Conservation (phyloP, 2,329 filamentous ascomycete genomes). For the Penicillium palitans region DNA sequence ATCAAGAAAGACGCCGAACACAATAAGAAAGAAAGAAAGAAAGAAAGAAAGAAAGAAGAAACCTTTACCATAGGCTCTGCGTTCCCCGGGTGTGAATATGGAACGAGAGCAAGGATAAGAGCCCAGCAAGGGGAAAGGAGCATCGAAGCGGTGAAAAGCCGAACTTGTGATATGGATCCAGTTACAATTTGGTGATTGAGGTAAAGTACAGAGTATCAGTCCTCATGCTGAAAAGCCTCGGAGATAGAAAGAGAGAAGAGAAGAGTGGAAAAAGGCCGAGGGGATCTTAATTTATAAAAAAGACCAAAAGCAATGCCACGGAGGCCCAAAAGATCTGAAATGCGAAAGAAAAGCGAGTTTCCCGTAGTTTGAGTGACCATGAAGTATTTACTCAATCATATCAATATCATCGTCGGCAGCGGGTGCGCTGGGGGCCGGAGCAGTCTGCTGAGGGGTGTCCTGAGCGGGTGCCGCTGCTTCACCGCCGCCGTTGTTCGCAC, state of each 20-base stretch:
- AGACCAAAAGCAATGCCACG: background rate
- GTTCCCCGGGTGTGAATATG: background rate
- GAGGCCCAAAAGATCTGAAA: background rate
- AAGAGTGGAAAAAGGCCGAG: background rate
- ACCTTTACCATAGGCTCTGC: background rate
- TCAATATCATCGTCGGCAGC: conserved; percentile 60
- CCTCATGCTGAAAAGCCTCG: background rate
- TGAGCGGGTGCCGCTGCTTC: conserved; percentile 37
- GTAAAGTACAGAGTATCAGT: conserved; percentile 19
- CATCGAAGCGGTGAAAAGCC: background rate
- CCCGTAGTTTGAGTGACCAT: background rate
- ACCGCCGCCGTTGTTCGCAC: conserved; percentile 39
- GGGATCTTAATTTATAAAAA: background rate
- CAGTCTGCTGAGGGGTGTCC: conserved; percentile 25
- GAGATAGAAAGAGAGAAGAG: background rate
- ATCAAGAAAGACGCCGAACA: background rate
- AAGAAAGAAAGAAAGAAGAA: background rate
- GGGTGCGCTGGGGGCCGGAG: conserved; percentile 27
- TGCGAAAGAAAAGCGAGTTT: background rate
- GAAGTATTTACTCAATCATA: conserved; percentile 62
- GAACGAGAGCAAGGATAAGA: conserved; percentile 2
- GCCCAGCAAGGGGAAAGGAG: background rate
- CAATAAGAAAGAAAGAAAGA: background rate
- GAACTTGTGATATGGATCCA: conserved; percentile 2
- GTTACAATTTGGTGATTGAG: conserved; percentile 21